Base-by-base conservation (phyloP, 192 early-diverging fungal genomes). In the Entomortierella chlamydospora region DNA sequence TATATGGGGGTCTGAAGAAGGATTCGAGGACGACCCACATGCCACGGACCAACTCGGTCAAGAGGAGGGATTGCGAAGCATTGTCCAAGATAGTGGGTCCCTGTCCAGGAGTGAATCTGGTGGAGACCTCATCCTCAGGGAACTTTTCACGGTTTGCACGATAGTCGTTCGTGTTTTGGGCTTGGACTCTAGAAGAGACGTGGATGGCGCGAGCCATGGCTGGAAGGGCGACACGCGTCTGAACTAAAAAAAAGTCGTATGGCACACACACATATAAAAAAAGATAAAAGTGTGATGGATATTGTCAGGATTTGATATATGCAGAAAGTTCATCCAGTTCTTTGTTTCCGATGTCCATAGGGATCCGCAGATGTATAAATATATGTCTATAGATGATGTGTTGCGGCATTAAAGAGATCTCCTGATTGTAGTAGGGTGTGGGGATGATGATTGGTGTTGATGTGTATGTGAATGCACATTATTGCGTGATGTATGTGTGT, bases 1-100 rank as follows among this genome's bases (percentile, higher is more conserved):
- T 99, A 83, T 96, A 99, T 15, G 97, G 95, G 58, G 95, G 92
- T 54, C 95, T 92, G 91, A 99, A 94, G 81, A 96, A 94, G 63
- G 95, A 91, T 86, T 97, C 96, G 12, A 95, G 59, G 28, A 96
- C 96, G 12, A 96, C 84, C 91, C 91, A 96, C 92, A 95, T 95
- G 25, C 95, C 95, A 55, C 96, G 86, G 30, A 96, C 74, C 57
- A 99, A 82, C 80, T 99, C 97, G 47, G 95, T 97, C 81, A 99
- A 88, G 43, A 97, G 89, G 78, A 99, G 87, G 31, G 91, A 89
- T 73, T 91, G 89, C 29, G 95, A 93, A 43, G 86, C 83, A 56
- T 82, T 81, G 56, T 89, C 88, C 54, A 89, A 61, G 39, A 62
- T 57, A 5, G 71, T 61, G 29, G 74, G 82, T 29, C 73, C 74